Conservation (phyloP, 305 asterid genomes). For the Fraxinus baroniana region DNA sequence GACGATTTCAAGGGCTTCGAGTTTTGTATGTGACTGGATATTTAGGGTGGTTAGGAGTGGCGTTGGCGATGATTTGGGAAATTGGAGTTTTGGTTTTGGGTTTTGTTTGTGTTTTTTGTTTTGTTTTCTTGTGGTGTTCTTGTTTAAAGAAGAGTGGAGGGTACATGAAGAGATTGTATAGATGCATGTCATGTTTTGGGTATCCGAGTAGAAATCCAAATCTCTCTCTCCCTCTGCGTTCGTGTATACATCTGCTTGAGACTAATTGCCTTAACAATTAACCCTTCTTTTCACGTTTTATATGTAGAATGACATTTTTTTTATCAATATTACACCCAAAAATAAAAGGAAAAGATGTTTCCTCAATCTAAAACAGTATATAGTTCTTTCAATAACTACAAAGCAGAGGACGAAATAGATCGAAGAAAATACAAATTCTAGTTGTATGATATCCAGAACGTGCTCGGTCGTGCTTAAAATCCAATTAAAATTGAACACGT, state of each 20-base stretch:
- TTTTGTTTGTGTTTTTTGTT: conserved; percentile 22
- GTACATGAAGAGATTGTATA: not conserved
- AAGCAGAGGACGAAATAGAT: not conserved
- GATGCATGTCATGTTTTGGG: not conserved
- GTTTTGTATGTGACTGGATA: conserved; percentile 39
- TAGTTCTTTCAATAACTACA: not conserved
- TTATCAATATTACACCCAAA: no score
- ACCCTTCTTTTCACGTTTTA: not conserved
- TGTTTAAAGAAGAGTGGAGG: conserved; percentile 3
- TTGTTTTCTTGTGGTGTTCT: conserved; percentile 31
- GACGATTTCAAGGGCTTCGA: conserved; percentile 66
- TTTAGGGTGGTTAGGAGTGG: conserved; percentile 44
- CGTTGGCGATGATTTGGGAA: conserved; percentile 55
- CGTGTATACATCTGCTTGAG: not conserved
- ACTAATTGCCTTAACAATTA: not conserved
- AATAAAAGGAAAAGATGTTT: not conserved
- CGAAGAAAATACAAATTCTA: not conserved
- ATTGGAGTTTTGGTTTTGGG: conserved; percentile 33
- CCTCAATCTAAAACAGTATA: no score
- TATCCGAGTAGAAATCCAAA: not conserved
- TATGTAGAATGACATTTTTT: not conserved
- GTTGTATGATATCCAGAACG: not conserved
- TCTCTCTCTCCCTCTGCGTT: not conserved
- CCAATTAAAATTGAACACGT: no score
- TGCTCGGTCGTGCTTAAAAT: no score